Conservation (phyloP, 495 filamentous ascomycete genomes). For the Astrothelium subdiscretum region DNA sequence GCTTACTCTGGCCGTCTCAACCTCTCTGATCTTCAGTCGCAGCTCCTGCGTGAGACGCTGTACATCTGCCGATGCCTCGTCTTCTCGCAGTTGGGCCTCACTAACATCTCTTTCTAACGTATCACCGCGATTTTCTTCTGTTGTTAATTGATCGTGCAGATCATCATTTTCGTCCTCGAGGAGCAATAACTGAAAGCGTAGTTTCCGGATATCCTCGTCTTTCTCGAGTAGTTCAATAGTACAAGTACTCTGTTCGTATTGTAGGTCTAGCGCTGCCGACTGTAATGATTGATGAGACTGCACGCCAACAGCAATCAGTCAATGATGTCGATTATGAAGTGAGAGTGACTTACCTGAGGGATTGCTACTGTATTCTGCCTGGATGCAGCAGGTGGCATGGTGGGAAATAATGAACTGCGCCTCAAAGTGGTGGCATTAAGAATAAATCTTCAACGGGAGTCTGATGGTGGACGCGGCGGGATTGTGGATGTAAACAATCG, state of each 20-base stretch:
- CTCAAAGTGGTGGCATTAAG: neutral
- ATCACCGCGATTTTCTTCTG: constrained; percentile 41
- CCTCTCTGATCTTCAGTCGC: constrained; percentile 48
- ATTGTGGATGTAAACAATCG: neutral
- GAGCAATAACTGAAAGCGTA: constrained; percentile 54
- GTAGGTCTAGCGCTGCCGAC: constrained; percentile 46
- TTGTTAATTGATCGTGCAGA: constrained; percentile 47
- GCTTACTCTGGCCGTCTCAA: constrained; percentile 55
- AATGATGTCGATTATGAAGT: neutral
- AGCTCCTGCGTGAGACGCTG: constrained; percentile 44
- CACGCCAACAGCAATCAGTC: neutral
- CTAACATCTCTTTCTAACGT: constrained; percentile 38
- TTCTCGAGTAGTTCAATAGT: constrained; percentile 49
- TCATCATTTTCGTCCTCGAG: constrained; percentile 61
- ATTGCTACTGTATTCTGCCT: neutral
- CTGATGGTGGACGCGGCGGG: neutral
- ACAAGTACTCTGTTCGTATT: constrained; percentile 49
- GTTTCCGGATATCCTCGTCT: constrained; percentile 53
- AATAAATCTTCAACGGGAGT: neutral
- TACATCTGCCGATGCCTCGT: constrained; percentile 42
- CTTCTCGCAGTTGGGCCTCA: constrained; percentile 45
- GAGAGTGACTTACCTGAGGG: neutral
- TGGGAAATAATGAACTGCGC: neutral
- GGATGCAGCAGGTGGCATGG: neutral
- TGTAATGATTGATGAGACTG: constrained; percentile 31